Evolutionary conservation across 1,284 basidiomycete genomes (phyloP), one percentile per base, ranked within the genome.

Genomic region (Porphyrellus sp.): DNA sequence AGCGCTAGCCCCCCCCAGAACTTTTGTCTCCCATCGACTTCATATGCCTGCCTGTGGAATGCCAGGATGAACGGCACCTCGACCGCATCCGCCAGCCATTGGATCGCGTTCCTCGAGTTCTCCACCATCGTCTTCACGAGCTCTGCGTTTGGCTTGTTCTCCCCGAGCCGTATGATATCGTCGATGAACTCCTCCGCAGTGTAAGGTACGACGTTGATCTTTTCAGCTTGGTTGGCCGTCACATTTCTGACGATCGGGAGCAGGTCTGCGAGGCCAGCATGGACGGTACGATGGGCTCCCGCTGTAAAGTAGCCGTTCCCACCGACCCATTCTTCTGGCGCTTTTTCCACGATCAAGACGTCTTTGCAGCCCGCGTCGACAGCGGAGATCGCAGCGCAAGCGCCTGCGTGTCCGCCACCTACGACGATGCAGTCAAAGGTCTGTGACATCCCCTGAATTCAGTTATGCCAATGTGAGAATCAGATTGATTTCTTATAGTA

Each of bases 261-360:
- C 37, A 86, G 74, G 64, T 85, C 83, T 3, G 66, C 54, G 12
- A 86, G 70, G 1, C 84, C 85, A 13, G 59, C 67, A 59, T 86
- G 85, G 4, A 77, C 79, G 16, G 79, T 84, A 46, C 84, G 79
- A 59, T 80, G 74, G 2, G 82, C 82, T 18, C 84, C 84, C 23
- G 84, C 83, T 20, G 84, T 86, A 69, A 86, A 87, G 67, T 78
- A 85, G 12, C 83, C 81, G 59, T 87, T 87, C 13, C 84, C 85
- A 13, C 85, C 85, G 8, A 68, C 76, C 84, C 83, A 86, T 53
- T 78, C 76, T 40, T 70, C 60, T 2, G 84, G 81, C 38, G 81
- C 82, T 61, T 85, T 85, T 62, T 87, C 85, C 49, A 86, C 69
- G 51, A 86, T 70, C 43, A 86, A 70, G 54, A 86, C 81, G 70